Evolutionary conservation across 345 rosid species (phyloP).

Genomic region (Eutrema heterophyllum): DNA sequence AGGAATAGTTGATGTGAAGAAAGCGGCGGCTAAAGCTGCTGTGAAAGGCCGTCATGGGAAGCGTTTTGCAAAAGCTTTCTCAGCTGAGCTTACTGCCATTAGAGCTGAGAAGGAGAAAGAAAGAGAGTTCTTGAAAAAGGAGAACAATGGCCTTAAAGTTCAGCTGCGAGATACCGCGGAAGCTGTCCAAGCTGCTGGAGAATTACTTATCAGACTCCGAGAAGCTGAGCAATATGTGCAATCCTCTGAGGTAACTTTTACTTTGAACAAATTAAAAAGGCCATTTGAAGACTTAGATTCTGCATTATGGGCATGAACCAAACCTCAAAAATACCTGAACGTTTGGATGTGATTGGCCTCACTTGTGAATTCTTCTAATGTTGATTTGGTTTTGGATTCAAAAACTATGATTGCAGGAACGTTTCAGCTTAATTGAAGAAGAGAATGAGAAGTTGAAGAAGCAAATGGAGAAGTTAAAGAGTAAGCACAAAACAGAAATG

Average conservation of each 20-base stretch:
- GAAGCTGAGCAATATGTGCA: constrained; percentile 86
- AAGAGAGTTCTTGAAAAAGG: constrained; percentile 68
- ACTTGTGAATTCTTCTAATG: neutral
- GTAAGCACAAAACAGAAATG: constrained; percentile 92
- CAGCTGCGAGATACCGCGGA: constrained; percentile 94
- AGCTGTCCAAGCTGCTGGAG: constrained; percentile 98
- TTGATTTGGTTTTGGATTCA: neutral
- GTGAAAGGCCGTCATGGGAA: constrained; percentile 56
- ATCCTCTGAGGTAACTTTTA: constrained; percentile 57
- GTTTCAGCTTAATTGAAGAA: constrained; percentile 37
- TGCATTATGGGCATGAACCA: neutral
- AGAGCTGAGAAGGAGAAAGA: constrained; percentile 83
- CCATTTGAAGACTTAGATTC: neutral
- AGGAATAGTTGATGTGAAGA: constrained; percentile 82
- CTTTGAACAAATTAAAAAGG: neutral
- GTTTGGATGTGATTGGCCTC: neutral
- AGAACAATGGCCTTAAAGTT: constrained; percentile 67
- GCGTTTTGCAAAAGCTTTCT: constrained; percentile 72
- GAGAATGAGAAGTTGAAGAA: constrained; percentile 85
- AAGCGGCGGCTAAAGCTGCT: constrained; percentile 81
- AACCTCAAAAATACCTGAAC: neutral
- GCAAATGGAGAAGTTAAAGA: constrained; percentile 72
- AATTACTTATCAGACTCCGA: constrained; percentile 75
- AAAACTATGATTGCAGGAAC: constrained; percentile 46
- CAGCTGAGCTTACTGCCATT: constrained; percentile 70